Base-by-base conservation (phyloP, 2,329 filamentous ascomycete species). In the Whalleya microplaca region DNA sequence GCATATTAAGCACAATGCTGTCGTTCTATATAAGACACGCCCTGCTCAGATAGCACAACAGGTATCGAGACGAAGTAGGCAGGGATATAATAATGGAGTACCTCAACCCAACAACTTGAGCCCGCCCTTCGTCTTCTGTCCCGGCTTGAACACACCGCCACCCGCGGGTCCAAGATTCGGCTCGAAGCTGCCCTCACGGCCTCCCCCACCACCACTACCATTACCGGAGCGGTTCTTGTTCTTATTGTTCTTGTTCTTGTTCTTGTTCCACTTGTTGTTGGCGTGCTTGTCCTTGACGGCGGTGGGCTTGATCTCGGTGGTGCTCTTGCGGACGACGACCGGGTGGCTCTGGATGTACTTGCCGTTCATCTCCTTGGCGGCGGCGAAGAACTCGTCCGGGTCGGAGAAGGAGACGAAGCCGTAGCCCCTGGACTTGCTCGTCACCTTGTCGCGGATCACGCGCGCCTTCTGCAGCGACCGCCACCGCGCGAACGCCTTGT, bases 341-440 rank as follows among this genome's bases (percentile, higher is more conserved):
- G 95, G 95, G 74, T 98, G 95, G 72, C 92, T 97, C 68, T 96
- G 94, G 71, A 99, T 98, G 76, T 99, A 99, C 78, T 99, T 98
- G 66, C 93, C 93, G 69, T 97, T 91, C 95, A 98, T 98, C 78
- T 98, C 94, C 77, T 95, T 92, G 68, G 92, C 94, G 1, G 95
- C 94, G 68, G 91, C 86, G 80, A 99, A 98, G 73, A 96, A 98
- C 70, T 97, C 93, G 73, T 99, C 95, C 27, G 92, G 91, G 71
- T 97, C 91, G 67, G 88, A 89, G 76, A 99, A 98, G 74, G 91
- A 95, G 53, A 99, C 93, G 70, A 99, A 99, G 2, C 95, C 95
- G 71, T 91, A 99, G 0, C 94, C 95, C 72, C 95, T 96, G 69
- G 91, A 96, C 78, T 99, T 99, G 53, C 90, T 95, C 0, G 94